Conservation (phyloP, 805 yeast species). For the Yarrowia porcina region DNA sequence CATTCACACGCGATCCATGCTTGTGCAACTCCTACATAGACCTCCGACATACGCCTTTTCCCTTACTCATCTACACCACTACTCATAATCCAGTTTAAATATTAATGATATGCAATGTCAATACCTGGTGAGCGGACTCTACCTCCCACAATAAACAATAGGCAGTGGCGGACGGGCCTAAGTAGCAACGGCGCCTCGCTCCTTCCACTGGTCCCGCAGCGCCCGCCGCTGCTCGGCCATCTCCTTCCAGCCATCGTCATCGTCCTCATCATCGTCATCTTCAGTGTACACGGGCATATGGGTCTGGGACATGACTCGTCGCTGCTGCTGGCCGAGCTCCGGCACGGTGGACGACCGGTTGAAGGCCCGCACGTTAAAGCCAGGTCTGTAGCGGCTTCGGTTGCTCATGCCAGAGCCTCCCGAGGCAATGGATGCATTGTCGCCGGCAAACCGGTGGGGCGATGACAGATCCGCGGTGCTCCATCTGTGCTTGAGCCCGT, state of each 20-base stretch:
- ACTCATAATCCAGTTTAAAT: not conserved
- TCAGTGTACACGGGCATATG: slow-evolving; percentile 8
- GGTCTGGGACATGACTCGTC: slow-evolving; percentile 8
- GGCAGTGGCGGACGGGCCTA: not conserved
- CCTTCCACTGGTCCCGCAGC: slow-evolving; percentile 11
- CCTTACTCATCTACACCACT: too few relatives aligned
- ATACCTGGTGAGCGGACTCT: not conserved
- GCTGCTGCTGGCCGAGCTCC: not conserved
- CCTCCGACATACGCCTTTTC: too few relatives aligned
- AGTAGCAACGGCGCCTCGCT: not conserved
- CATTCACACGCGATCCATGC: too few relatives aligned
- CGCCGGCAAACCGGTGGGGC: not conserved
- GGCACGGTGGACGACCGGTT: slow-evolving; percentile 13
- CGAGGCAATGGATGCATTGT: not conserved
- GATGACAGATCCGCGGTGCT: not conserved
- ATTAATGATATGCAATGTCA: slow-evolving; percentile 20
- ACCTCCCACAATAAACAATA: not conserved
- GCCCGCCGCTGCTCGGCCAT: slow-evolving; percentile 22
- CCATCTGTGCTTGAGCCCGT: not conserved
- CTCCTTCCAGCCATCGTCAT: slow-evolving; percentile 22
- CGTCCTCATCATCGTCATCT: slow-evolving; percentile 27
- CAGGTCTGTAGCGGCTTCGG: slow-evolving; percentile 19
- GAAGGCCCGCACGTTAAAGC: not conserved
- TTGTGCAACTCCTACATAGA: too few relatives aligned
- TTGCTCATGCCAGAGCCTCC: slow-evolving; percentile 17